Evolutionary conservation across 2,329 filamentous ascomycete genomes (phyloP).

Genomic region (Zymoseptoria ardabiliae): DNA sequence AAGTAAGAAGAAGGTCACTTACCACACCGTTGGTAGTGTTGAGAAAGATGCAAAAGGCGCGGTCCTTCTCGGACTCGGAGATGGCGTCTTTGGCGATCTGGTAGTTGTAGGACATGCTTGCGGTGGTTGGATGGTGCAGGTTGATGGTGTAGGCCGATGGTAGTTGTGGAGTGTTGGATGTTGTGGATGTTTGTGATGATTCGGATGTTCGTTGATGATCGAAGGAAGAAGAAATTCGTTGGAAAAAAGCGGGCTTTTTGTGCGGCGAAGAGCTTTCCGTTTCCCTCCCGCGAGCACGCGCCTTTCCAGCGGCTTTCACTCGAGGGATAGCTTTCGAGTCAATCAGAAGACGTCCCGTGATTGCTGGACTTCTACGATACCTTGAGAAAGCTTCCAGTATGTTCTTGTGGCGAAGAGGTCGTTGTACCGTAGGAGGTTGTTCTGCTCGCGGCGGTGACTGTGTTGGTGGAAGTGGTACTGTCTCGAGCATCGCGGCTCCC

Average conservation of each 20-base stretch:
- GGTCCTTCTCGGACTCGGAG: constrained; percentile 25
- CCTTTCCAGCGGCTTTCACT: background rate
- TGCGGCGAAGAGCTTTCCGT: background rate
- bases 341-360: background rate
- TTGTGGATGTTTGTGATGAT: background rate
- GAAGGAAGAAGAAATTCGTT: background rate
- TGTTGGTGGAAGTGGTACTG: background rate
- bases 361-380: background rate
- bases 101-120: constrained; percentile 23
- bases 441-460: background rate
- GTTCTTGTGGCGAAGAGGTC: background rate
- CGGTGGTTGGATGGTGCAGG: background rate
- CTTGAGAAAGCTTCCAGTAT: background rate
- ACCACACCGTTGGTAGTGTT: constrained; percentile 15
- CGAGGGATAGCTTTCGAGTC: background rate
- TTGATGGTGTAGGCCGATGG: background rate
- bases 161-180: background rate
- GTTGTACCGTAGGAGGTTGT: background rate
- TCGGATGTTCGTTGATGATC: background rate
- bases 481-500: too few species aligned
- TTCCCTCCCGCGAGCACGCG: background rate
- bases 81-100: constrained; percentile 18
- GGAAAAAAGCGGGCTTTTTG: background rate
- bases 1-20: background rate
- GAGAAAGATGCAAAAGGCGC: constrained; percentile 23